phyloP scores from a whole-genome alignment of 2,329 filamentous ascomycete species.

The Plectosphaerella plurivora region DNA sequence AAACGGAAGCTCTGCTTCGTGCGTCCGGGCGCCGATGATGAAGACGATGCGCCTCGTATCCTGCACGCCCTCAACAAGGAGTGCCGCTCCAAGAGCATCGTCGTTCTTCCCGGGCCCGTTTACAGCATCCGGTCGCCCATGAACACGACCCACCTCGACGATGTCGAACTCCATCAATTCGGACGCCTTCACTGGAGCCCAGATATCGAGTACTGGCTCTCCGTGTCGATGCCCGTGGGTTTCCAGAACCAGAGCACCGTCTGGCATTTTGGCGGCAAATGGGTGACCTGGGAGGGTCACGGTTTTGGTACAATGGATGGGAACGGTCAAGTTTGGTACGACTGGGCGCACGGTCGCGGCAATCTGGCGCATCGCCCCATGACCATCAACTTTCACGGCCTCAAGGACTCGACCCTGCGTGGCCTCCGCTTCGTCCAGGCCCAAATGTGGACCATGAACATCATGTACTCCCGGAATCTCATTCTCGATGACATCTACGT shows the following conservation, averaged over 20 bases:
- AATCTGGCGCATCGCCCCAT: conserved; percentile 48
- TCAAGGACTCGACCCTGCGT: conserved; percentile 42
- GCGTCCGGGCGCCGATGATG: conserved; percentile 16
- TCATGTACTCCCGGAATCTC: conserved; percentile 41
- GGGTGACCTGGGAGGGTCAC: conserved; percentile 43
- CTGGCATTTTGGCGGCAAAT: conserved; percentile 49
- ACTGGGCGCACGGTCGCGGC: conserved; percentile 35
- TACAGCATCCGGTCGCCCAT: conserved; percentile 30
- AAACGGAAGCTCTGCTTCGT: conserved; percentile 22
- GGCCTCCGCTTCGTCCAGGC: conserved; percentile 48
- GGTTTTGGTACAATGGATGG: conserved; percentile 51
- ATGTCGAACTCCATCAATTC: conserved; percentile 39
- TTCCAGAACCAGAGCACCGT: conserved; percentile 53
- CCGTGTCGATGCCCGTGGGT: conserved; percentile 42
- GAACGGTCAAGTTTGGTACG: conserved; percentile 58
- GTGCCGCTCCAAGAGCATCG: conserved; percentile 22
- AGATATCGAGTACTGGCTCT: conserved; percentile 47
- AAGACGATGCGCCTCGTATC: conserved; percentile 25
- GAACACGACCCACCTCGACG: conserved; percentile 23
- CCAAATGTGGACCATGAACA: conserved; percentile 58
- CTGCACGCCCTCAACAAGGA: conserved; percentile 23
- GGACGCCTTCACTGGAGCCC: conserved; percentile 34
- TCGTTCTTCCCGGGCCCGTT: conserved; percentile 24
- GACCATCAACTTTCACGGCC: conserved; percentile 38
- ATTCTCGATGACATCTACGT: conserved; percentile 47